Conservation (phyloP, 176 grass and related monocot species). For the Cymbopogon citratus region DNA sequence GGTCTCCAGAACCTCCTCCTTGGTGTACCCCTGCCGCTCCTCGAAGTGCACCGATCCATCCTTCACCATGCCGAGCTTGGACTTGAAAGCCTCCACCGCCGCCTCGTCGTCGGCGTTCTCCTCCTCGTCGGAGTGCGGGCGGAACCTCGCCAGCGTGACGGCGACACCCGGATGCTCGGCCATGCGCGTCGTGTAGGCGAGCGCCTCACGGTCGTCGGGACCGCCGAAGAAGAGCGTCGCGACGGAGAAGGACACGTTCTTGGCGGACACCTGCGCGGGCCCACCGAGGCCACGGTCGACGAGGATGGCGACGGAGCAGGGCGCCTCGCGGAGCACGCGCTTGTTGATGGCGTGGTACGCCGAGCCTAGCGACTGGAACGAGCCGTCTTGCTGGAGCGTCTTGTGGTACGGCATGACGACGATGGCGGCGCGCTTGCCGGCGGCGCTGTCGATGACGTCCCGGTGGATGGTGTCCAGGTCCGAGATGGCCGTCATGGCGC, state of each 20-base stretch:
- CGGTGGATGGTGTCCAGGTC: conserved; percentile 67
- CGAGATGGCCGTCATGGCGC: conserved; percentile 74
- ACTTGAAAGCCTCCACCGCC: conserved; percentile 33
- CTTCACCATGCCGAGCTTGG: neutral
- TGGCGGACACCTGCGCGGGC: conserved; percentile 49
- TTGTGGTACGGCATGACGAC: conserved; percentile 77
- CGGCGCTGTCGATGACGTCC: conserved; percentile 60
- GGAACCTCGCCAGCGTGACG: conserved; percentile 47
- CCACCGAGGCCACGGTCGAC: conserved; percentile 83
- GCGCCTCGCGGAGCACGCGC: conserved; percentile 57
- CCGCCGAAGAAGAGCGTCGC: conserved; percentile 67
- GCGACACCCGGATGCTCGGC: conserved; percentile 52
- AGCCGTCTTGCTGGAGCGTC: conserved; percentile 49
- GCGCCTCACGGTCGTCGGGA: conserved; percentile 69
- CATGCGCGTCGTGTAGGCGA: conserved; percentile 65
- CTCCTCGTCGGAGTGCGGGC: neutral
- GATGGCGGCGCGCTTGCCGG: conserved; percentile 47
- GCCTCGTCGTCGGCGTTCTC: conserved; percentile 20
- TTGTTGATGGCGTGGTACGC: conserved; percentile 59
- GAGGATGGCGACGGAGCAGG: conserved; percentile 69
- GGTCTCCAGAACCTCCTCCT: conserved; percentile 23
- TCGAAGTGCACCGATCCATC: conserved; percentile 36
- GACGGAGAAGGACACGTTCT: conserved; percentile 46
- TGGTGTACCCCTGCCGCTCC: neutral
- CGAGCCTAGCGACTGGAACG: conserved; percentile 46